A percentile compares a stretch with the other conserved stretches of the same genome.
These are phyloP conservation scores for Asterionellopsis glacialis DNA, from an alignment of 108 stramenopile species.

Conservation along the genomic window DNA sequence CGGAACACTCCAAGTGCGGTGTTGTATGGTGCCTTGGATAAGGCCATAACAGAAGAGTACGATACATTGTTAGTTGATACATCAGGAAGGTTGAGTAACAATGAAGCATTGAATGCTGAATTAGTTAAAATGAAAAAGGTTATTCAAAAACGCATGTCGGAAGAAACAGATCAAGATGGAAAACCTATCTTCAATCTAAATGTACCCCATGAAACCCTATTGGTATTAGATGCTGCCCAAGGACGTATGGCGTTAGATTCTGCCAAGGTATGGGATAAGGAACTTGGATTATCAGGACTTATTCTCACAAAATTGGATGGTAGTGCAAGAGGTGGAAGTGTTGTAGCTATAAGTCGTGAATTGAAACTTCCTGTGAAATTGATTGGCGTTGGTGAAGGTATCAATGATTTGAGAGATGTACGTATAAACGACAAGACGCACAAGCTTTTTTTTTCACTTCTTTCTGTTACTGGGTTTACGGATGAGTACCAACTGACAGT, in stretches of 20 bases:
- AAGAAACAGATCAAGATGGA: conserved; percentile 33
- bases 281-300: conserved; percentile 89
- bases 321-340: conserved; percentile 90
- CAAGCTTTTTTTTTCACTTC: no score
- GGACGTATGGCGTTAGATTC: conserved; percentile 94
- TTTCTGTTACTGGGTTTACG: no score
- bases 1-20: conserved; percentile 65
- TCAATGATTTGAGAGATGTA: conserved; percentile 83
- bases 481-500: no score
- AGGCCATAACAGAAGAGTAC: conserved; percentile 73
- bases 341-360: conserved; percentile 86
- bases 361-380: conserved; percentile 93
- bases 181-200: conserved; percentile 48
- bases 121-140: conserved; percentile 85
- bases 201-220: conserved; percentile 88
- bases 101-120: conserved; percentile 83
- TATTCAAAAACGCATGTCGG: conserved; percentile 74
- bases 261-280: conserved; percentile 78
- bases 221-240: conserved; percentile 93
- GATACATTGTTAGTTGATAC: conserved; percentile 92
- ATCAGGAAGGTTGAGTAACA: conserved; percentile 88
- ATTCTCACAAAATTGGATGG: conserved; percentile 94
- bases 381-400: conserved; percentile 92
- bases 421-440: conserved; percentile 18
- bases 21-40: conserved; percentile 67